A percentile compares a stretch with the other conserved stretches of the same genome.
phyloP scores from a whole-genome alignment of 2,329 filamentous ascomycete species.

The Penicillium nordicum region DNA sequence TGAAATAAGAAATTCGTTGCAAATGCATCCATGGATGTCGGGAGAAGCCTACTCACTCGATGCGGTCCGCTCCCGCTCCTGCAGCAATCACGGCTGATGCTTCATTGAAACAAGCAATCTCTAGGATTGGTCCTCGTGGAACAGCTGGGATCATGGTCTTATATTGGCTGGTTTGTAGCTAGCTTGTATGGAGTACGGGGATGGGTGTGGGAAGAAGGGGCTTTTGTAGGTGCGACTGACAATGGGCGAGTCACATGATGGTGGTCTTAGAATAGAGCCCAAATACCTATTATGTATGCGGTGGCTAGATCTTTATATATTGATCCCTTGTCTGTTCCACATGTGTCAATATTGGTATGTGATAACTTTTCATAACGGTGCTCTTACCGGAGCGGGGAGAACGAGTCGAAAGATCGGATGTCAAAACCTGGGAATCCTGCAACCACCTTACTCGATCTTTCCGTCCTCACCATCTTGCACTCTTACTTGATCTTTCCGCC shows the following conservation, averaged over 20 bases:
- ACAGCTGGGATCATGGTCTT: neutral
- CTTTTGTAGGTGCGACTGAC: neutral
- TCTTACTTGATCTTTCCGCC: conserved; percentile 8
- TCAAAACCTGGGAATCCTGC: neutral
- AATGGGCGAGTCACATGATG: neutral
- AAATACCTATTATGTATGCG: neutral
- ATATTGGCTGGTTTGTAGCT: neutral
- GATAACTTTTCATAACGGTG: neutral
- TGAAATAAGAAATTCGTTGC: too few relatives aligned
- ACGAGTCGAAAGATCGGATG: neutral
- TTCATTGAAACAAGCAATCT: conserved; percentile 50
- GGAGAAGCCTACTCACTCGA: conserved; percentile 40
- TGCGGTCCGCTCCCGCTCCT: conserved; percentile 46
- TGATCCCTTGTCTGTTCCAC: neutral
- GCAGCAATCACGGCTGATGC: conserved; percentile 46
- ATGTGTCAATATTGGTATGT: neutral
- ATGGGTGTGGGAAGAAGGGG: neutral
- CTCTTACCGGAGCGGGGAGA: neutral
- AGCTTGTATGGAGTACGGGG: neutral
- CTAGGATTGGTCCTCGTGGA: conserved; percentile 19
- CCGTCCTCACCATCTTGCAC: too few relatives aligned
- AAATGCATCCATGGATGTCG: too few relatives aligned
- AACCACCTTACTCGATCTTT: conserved; percentile 17
- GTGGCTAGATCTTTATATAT: neutral
- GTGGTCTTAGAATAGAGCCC: neutral